phyloP scores from a whole-genome alignment of 2,329 filamentous ascomycete species.

The Ophiobolus disseminans region DNA sequence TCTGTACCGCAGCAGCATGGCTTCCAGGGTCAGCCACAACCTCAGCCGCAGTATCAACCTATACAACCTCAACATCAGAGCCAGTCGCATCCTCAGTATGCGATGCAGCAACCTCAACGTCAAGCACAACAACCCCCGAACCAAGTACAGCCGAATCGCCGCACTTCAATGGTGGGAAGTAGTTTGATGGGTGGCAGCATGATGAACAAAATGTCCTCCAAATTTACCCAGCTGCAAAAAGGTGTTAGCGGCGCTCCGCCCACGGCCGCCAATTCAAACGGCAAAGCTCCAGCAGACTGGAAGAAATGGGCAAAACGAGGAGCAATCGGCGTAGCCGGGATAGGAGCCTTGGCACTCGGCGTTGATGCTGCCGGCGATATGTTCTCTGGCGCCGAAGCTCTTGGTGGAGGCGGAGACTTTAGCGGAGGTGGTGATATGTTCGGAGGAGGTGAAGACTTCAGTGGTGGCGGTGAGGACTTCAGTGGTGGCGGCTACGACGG shows the following conservation, averaged over 20 bases:
- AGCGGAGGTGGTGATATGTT: constrained; percentile 1
- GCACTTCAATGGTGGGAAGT: constrained; percentile 1
- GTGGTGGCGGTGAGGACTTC: not conserved
- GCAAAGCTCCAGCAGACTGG: constrained; percentile 8
- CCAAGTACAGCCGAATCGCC: too few species aligned
- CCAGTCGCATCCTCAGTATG: not conserved
- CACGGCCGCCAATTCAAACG: not conserved
- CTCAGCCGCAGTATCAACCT: not conserved
- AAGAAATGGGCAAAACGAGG: constrained; percentile 17
- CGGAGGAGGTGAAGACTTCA: not conserved
- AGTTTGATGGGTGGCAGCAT: constrained; percentile 1
- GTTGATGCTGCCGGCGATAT: constrained; percentile 10
- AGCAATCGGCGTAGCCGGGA: constrained; percentile 13
- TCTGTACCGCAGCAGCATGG: too few species aligned
- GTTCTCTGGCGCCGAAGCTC: not conserved
- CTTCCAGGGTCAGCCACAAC: not conserved
- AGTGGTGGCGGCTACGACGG: not conserved
- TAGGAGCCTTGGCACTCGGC: constrained; percentile 12
- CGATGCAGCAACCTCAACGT: not conserved
- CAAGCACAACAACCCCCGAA: too few species aligned
- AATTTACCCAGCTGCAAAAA: constrained; percentile 3
- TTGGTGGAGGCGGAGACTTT: constrained; percentile 2
- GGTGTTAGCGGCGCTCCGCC: not conserved
- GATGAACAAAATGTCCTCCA: constrained; percentile 11
- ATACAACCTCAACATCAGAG: not conserved